Percentiles rank a stretch among this genome's conserved stretches.
Evolutionary conservation across 352 stramenopile genomes (phyloP).

Genomic region (Blastocystis sp.): DNA sequence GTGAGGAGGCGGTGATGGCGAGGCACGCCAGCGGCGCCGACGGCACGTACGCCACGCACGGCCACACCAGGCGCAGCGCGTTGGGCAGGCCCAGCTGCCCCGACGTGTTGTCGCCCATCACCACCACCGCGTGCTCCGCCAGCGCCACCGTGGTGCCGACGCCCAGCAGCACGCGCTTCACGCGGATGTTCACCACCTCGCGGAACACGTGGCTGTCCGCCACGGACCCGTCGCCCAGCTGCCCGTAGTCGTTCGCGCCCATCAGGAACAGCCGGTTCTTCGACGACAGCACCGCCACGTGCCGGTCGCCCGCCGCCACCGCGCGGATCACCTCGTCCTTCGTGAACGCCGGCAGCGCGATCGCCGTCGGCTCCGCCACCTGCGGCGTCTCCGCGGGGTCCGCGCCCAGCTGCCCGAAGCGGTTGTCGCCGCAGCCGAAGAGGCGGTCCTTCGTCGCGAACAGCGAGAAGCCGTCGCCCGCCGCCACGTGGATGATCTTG

Average conservation of each 20-base stretch:
- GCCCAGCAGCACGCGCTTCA: background rate
- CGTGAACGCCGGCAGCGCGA: background rate
- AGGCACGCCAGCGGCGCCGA: no score
- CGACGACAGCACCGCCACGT: background rate
- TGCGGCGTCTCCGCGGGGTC: background rate
- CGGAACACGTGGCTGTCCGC: background rate
- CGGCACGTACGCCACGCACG: background rate
- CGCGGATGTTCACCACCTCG: slow-evolving; percentile 4
- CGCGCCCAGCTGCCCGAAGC: slow-evolving; percentile 35
- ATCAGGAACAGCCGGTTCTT: slow-evolving; percentile 17
- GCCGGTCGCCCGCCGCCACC: slow-evolving; percentile 2
- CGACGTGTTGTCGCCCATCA: background rate
- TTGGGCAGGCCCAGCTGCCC: slow-evolving; percentile 22
- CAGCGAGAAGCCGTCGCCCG: slow-evolving; percentile 37
- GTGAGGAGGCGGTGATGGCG: background rate
- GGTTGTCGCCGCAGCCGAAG: slow-evolving; percentile 29
- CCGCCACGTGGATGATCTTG: slow-evolving; percentile 1
- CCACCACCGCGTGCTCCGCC: background rate
- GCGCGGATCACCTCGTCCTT: slow-evolving; percentile 9
- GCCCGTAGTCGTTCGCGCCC: slow-evolving; percentile 19
- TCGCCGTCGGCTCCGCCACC: slow-evolving; percentile 9
- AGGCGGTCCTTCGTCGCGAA: slow-evolving; percentile 26
- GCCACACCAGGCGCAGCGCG: background rate
- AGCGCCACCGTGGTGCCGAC: background rate
- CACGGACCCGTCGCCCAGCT: slow-evolving; percentile 17